phyloP scores from a whole-genome alignment of 371 early-diverging fungal genomes.

The Sporodiniella umbellata region DNA sequence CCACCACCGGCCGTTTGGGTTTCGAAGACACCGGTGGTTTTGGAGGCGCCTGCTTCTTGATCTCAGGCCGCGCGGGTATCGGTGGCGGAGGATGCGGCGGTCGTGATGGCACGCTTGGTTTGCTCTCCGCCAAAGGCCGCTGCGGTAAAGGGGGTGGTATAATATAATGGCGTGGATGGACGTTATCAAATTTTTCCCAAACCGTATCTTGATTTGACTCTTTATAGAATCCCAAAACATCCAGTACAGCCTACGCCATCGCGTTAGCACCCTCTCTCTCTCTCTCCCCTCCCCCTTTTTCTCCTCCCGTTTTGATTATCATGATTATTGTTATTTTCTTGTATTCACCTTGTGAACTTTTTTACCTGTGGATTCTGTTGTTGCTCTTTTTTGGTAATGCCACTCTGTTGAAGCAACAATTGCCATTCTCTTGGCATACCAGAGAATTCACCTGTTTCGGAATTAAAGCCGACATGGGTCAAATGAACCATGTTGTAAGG shows the following conservation, averaged over 20 bases:
- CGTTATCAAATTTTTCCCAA: conserved; percentile 85
- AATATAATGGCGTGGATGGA: conserved; percentile 29
- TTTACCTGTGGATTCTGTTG: conserved; percentile 87
- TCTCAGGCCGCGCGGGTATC: conserved; percentile 27
- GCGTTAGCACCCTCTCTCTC: too few species aligned
- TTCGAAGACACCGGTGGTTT: conserved; percentile 30
- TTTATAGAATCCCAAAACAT: conserved; percentile 89
- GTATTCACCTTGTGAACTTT: background rate
- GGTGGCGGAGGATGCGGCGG: conserved; percentile 33
- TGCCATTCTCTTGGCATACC: conserved; percentile 96
- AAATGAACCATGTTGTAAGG: conserved; percentile 96
- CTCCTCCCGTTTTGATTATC: too few species aligned
- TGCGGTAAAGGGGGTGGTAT: conserved; percentile 31
- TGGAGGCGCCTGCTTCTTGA: conserved; percentile 32
- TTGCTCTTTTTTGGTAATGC: conserved; percentile 94
- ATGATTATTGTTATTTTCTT: too few species aligned
- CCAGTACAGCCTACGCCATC: conserved; percentile 73
- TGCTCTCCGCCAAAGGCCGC: conserved; percentile 13
- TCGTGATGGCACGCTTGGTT: conserved; percentile 14
- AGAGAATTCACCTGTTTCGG: conserved; percentile 87
- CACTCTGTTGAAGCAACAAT: conserved; percentile 80
- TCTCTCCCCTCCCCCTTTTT: too few species aligned
- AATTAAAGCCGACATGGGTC: conserved; percentile 91
- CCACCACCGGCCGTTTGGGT: conserved; percentile 9
- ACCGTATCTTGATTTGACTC: conserved; percentile 73